Percentiles rank a stretch among this genome's conserved stretches.
phyloP scores from a whole-genome alignment of 768 basidiomycete species.

The Serendipita sp. region DNA sequence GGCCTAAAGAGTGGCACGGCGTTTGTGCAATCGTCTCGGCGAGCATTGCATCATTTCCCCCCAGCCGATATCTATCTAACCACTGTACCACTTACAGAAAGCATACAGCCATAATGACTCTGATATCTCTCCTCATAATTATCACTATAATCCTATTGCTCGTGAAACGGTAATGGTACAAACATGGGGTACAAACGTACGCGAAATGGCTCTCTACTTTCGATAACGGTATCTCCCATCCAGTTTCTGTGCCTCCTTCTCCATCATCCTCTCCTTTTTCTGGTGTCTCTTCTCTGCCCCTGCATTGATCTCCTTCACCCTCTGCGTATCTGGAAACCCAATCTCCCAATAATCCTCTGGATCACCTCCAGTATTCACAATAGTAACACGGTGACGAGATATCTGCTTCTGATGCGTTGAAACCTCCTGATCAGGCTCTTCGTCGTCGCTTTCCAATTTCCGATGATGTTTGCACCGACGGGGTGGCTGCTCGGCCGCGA shows the following conservation, averaged over 20 bases:
- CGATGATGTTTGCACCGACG: not conserved
- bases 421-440: not conserved
- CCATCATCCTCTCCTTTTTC: not conserved
- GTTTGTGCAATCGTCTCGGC: constrained; percentile 1
- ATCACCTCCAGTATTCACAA: not conserved
- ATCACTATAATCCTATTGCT: not conserved
- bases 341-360: not conserved
- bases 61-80: not conserved
- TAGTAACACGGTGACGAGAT: not conserved
- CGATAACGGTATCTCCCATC: not conserved
- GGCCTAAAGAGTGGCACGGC: not conserved
- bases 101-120: not conserved
- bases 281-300: not conserved
- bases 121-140: not conserved
- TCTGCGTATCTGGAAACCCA: not conserved
- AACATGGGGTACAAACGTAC: too few species aligned
- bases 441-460: not conserved
- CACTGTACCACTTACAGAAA: not conserved
- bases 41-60: not conserved
- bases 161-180: not conserved
- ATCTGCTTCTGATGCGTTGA: not conserved
- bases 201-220: too few species aligned
- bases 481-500: not conserved
- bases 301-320: not conserved
- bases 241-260: not conserved